Conservation (phyloP, 139 green algal species). For the Chlamydomonas sp. region DNA sequence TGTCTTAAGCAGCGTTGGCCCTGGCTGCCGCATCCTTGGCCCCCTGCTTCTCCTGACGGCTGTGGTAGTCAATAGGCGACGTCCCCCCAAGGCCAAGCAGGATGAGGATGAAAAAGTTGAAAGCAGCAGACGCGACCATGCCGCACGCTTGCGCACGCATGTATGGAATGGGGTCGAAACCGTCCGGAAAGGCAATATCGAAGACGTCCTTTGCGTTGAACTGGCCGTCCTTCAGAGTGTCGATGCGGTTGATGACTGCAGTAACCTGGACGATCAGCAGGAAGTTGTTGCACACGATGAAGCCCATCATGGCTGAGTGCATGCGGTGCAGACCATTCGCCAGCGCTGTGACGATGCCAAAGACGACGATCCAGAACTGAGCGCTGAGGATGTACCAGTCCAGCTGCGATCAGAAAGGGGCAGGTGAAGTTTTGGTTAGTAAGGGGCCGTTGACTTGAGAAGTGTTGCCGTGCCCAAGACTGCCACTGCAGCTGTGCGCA, state of each 20-base stretch:
- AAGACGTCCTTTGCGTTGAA: not conserved
- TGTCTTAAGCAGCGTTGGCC: no score
- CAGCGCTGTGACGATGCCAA: not conserved
- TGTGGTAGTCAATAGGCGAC: not conserved
- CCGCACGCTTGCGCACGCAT: not conserved
- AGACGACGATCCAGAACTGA: not conserved
- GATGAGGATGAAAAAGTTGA: constrained; percentile 13
- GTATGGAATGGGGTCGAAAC: not conserved
- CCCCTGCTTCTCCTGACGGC: no score
- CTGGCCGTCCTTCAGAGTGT: not conserved
- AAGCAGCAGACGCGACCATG: not conserved
- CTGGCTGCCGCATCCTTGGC: no score
- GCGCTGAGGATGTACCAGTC: constrained; percentile 12
- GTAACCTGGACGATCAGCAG: constrained; percentile 7
- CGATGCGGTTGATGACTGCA: not conserved
- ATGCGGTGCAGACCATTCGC: not conserved
- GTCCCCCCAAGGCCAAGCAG: not conserved
- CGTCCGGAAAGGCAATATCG: not conserved
- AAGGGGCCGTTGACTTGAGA: no score
- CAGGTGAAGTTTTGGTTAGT: no score
- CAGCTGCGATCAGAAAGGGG: not conserved
- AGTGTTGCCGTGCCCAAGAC: no score
- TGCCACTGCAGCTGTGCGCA: no score
- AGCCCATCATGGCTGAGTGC: not conserved
- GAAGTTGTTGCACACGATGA: not conserved